Base-by-base conservation (phyloP, 495 filamentous ascomycete species). In the Aspergillus asperescens region DNA sequence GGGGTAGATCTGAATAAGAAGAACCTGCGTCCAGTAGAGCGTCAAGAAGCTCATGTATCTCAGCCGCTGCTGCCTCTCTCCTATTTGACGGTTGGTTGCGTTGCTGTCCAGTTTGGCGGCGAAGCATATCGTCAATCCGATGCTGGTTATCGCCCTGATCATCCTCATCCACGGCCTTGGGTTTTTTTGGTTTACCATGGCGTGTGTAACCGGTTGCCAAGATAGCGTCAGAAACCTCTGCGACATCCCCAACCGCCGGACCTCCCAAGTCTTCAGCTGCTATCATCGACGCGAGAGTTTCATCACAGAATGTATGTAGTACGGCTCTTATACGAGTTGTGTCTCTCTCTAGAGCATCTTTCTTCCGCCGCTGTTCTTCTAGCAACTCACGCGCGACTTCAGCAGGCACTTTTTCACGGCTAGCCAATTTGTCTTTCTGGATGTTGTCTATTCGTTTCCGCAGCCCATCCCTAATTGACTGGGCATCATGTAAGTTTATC, bases 261-360 rank as follows among this genome's bases (percentile, higher is more conserved):
- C 90, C 90, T 5, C 90, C 90, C 8, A 89, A 75, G 59, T 89
- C 87, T 70, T 96, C 90, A 0, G 87, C 88, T 12, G 89, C 89
- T 25, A 96, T 72, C 88, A 92, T 90, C 0, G 78, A 68, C 5
- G 86, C 87, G 2, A 96, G 78, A 35, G 85, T 77, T 13, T 83
- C 72, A 50, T 86, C 79, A 15, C 91, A 81, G 50, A 95, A 95
- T n/a, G 69, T 75, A 57, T 86, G 77, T 16, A 94, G 74, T 2
- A 79, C 78, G 23, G 74, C 72, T 12, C 85, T 75, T 20, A 93
- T 69, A 7, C 66, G 72, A 2, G 67, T 69, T 0, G 81, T 84
- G 41, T 82, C 75, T 25, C 64, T 70, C 23, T 82, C 63, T 52
- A 85, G 81, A 13, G 71, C 56, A 45, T 69, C 65, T 55, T 79